phyloP scores from a whole-genome alignment of 306 rosid genomes.

The Cajanus cajan region DNA sequence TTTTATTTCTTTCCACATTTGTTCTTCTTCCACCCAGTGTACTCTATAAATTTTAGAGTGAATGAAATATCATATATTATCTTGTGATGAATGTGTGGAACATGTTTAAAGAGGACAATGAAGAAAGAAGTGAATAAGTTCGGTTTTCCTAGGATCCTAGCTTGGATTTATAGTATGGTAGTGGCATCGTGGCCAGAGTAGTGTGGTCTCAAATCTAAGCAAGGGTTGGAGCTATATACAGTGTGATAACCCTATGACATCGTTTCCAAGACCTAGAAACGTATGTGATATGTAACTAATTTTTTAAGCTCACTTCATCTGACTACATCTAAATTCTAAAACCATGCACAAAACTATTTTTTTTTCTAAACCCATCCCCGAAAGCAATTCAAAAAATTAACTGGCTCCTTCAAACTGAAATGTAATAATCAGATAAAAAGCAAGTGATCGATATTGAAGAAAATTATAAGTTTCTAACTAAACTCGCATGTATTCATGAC shows the following conservation, averaged over 20 bases:
- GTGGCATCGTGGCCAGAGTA: background rate
- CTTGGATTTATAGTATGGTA: background rate
- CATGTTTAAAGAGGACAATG: background rate
- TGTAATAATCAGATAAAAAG: background rate
- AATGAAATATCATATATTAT: background rate
- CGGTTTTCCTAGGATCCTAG: background rate
- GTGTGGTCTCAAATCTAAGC: constrained; percentile 1
- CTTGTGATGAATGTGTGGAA: background rate
- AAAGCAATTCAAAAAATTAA: background rate
- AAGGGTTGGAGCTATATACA: background rate
- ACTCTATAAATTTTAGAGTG: background rate
- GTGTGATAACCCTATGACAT: background rate
- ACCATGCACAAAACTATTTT: background rate
- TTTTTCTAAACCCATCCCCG: too few relatives aligned
- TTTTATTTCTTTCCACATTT: too few relatives aligned
- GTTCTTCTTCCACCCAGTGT: background rate
- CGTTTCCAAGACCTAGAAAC: background rate
- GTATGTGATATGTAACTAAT: background rate
- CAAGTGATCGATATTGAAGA: background rate
- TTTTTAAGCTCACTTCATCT: background rate
- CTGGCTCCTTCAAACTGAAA: background rate
- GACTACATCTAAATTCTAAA: background rate
- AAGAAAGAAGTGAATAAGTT: background rate
- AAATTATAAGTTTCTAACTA: background rate
- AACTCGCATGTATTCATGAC: background rate